Base-by-base conservation (phyloP, 805 yeast species). In the Isabelozyma pseudorhagii region DNA sequence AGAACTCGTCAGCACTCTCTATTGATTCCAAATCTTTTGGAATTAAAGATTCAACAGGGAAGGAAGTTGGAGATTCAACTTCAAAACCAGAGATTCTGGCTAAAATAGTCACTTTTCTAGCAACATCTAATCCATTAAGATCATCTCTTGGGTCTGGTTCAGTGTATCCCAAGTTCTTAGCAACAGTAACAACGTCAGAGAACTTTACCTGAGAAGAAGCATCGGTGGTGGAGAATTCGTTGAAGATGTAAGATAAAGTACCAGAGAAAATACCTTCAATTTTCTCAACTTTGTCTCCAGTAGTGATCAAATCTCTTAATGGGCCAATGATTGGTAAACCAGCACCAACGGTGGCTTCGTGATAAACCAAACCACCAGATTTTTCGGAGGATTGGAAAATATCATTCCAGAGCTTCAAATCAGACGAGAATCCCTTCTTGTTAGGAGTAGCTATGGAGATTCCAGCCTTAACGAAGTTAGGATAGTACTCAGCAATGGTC, bases 61-160 rank as follows among this genome's bases (percentile, higher is more conserved):
- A 93, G 10, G 97, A 83, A 38, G 91, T 80, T 59, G 98, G 96
- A 10, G 94, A 85, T 65, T 85, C 87, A 38, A 94, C 89, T 51
- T 82, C 74, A 48, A 87, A 79, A 3, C 99, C 99, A 13, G 97
- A 79, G 47, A 94, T 80, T 78, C 99, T 87, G 44, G 97, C 96
- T 54, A 94, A 81, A 56, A 94, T 94, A 25, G 99, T 91, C 29
- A 94, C 97, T 71, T 94, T 94, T 80, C 99, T 87, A 42, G 99
- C 99, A 53, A 94, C 97, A 66, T 94, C 99, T 67, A 94, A 80
- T 48, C 99, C 99, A 69, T 93, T 94, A 70, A 94, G 82, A 67
- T 94, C 99, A 69, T 94, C 99, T 74, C 99, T 86, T 70, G 99
- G 99, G 69, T 94, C 99, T 45, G 99, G 99, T 74, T 94, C 99